phyloP scores from a whole-genome alignment of 345 rosid species.

The Citrus medica region DNA sequence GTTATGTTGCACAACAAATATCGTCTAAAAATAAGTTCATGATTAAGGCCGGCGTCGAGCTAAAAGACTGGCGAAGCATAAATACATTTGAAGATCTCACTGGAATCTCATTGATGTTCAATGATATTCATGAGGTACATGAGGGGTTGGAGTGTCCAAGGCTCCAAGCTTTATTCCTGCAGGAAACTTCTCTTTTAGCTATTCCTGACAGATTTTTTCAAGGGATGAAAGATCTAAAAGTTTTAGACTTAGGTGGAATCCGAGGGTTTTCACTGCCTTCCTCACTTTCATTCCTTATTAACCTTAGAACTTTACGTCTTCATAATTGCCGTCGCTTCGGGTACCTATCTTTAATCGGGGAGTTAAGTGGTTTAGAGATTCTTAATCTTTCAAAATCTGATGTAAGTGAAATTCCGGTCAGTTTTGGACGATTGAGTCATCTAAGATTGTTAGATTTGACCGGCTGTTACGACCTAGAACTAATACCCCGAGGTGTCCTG shows the following conservation, averaged over 20 bases:
- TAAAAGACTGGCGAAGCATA: neutral
- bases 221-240: no score
- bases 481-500: neutral
- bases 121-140: neutral
- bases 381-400: neutral
- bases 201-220: neutral
- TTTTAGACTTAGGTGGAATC: neutral
- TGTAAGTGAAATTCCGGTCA: neutral
- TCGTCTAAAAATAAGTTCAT: neutral
- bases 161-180: neutral
- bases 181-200: neutral
- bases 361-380: neutral
- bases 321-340: fast-evolving
- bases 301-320: no score
- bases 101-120: neutral
- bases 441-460: neutral
- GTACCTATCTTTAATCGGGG: neutral
- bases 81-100: neutral
- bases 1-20: no score
- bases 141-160: neutral
- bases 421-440: neutral
- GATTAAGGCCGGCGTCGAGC: neutral
- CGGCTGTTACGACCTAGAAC: fast-evolving
- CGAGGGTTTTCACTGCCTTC: neutral
- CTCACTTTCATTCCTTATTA: neutral